Evolutionary conservation across 1,284 basidiomycete genomes (phyloP).

Genomic region (Pseudozyma hubeiensis): DNA sequence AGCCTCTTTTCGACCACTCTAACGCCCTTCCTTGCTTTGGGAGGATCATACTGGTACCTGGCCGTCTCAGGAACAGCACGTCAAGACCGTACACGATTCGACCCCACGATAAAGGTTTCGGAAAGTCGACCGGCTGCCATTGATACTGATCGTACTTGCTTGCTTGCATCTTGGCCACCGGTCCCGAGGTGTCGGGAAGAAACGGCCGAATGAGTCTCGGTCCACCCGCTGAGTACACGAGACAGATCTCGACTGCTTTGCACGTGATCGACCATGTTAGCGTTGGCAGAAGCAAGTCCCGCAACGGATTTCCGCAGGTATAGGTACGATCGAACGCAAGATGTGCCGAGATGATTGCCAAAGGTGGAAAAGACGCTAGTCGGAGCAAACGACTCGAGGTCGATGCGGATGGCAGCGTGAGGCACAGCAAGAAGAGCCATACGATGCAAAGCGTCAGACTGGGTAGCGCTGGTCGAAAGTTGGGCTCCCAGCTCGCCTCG

Average conservation of each 20-base stretch:
- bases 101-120: conserved; percentile 10
- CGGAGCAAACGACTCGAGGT: conserved; percentile 21
- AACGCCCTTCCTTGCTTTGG: conserved; percentile 31
- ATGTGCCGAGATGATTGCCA: conserved; percentile 4
- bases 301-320: conserved; percentile 39
- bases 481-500: conserved; percentile 36
- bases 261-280: conserved; percentile 36
- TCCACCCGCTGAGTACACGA: conserved; percentile 25
- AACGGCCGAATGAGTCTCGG: conserved; percentile 36
- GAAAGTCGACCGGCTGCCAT: conserved; percentile 30
- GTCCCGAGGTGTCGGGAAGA: not conserved
- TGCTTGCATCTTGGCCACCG: conserved; percentile 14
- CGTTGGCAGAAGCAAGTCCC: conserved; percentile 32
- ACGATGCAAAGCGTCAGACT: conserved; percentile 11
- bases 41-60: conserved; percentile 23
- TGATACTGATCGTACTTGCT: conserved; percentile 24
- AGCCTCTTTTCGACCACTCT: conserved; percentile 29
- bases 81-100: conserved; percentile 29
- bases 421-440: conserved; percentile 40
- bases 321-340: conserved; percentile 20
- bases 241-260: conserved; percentile 35
- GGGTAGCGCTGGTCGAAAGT: conserved; percentile 27
- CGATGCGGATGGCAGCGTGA: conserved; percentile 22
- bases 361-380: conserved; percentile 27
- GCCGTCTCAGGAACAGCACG: conserved; percentile 17